Base-by-base conservation (phyloP, 2,329 filamentous ascomycete species). In the Exophiala phaeomuriformis region DNA sequence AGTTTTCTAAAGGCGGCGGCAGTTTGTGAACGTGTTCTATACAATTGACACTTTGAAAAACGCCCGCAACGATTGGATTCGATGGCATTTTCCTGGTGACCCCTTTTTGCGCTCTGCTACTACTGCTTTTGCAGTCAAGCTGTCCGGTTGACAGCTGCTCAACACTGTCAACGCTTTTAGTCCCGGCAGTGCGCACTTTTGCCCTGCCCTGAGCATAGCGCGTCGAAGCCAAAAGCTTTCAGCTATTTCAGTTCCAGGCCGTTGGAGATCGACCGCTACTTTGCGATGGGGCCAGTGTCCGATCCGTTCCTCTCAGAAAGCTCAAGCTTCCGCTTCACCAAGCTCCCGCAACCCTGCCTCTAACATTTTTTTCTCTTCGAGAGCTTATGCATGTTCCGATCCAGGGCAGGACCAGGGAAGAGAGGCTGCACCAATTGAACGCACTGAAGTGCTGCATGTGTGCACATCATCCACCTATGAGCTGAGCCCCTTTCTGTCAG, bases 331-430 rank as follows among this genome's bases (percentile, higher is more conserved):
- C 33, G 44, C 30, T 47, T 30, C 30, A 30, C 44, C 44, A 47
- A 47, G 44, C 44, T 47, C 19, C 31, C 7, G 4, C 28, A 47
- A 27, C 44, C 44, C 44, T 47, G 44, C 44, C 35, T 47, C 30
- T 36, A 10, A 29, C 42, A 35, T 47, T 19, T 35, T 47, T 37
- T 7, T 28, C 44, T 27, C 6, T 6, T 28, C 12, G 12, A 41
- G 19, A 27, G 39, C 39, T 28, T 12, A 41, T 41, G 39, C 39
- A 41, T 27, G 39, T 10, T 9, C 39, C 6, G 9, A 27, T 41
- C 39, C 39, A 41, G 39, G 19, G 39, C 19, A 41, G 12, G 39
- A 5, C 12, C 3, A 5, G 10, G 6, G 39, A 9, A 28, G 12
- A 28, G 42, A 45, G 42, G 30, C 28, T 32, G 28, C 30, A 45